These are phyloP conservation scores for Scalesia atractyloides DNA, from an alignment of 129 eudicot species.

Conservation along the genomic window DNA sequence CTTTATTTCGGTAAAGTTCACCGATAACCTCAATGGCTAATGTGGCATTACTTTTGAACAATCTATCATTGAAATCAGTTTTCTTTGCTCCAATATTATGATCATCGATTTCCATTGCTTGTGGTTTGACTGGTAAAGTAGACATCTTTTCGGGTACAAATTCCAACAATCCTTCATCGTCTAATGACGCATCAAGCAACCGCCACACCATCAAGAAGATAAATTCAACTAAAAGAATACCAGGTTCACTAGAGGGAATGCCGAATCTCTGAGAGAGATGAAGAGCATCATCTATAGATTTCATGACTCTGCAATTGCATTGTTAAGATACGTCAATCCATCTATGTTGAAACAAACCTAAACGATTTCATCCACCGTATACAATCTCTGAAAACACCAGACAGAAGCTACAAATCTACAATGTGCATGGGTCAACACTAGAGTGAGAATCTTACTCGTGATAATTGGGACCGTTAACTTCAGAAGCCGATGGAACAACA, in stretches of 20 bases:
- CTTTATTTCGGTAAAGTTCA: slow-evolving; percentile 57
- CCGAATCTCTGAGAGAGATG: slow-evolving; percentile 65
- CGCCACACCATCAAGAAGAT: slow-evolving; percentile 76
- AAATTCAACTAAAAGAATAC: slow-evolving; percentile 69
- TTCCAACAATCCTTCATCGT: slow-evolving; percentile 90
- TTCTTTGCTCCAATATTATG: slow-evolving; percentile 53
- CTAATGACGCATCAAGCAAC: slow-evolving; percentile 89
- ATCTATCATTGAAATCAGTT: slow-evolving; percentile 52
- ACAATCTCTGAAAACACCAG: background rate
- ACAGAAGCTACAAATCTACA: slow-evolving; percentile 4
- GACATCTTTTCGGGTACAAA: slow-evolving; percentile 70
- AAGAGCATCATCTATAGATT: slow-evolving; percentile 68
- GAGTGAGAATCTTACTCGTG: slow-evolving; percentile 50
- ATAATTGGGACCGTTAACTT: slow-evolving; percentile 60
- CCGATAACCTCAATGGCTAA: slow-evolving; percentile 76
- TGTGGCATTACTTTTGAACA: slow-evolving; percentile 62
- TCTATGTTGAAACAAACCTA: slow-evolving; percentile 3
- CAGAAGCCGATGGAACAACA: slow-evolving; percentile 62
- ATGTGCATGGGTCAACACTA: background rate
- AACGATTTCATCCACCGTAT: background rate
- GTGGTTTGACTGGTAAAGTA: slow-evolving; percentile 57
- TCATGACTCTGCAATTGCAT: slow-evolving; percentile 76
- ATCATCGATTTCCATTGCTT: slow-evolving; percentile 80
- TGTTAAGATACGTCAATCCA: slow-evolving; percentile 17
- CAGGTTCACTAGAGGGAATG: slow-evolving; percentile 67